Evolutionary conservation across 768 basidiomycete species (phyloP).

Genomic region (Pleurotus giganteus): DNA sequence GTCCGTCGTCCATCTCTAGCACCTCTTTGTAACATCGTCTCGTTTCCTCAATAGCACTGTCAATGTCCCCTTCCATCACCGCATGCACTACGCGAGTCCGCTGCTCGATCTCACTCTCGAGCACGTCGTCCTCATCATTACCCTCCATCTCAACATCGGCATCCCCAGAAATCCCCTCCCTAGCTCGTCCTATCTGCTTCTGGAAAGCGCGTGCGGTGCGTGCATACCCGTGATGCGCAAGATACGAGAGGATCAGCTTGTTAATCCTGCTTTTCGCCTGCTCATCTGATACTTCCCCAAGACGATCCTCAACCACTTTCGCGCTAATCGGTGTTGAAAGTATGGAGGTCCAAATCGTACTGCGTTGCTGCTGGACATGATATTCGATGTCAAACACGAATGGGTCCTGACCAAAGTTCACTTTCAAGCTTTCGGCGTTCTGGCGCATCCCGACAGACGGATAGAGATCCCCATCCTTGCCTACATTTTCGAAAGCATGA

Average conservation of each 20-base stretch:
- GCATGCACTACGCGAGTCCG: constrained; percentile 73
- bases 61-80: constrained; percentile 68
- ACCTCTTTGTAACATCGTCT: constrained; percentile 58
- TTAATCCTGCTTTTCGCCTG: constrained; percentile 60
- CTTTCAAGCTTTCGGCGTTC: constrained; percentile 69
- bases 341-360: constrained; percentile 65
- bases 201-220: constrained; percentile 69
- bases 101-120: constrained; percentile 55
- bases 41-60: constrained; percentile 59
- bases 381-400: constrained; percentile 92
- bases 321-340: constrained; percentile 51
- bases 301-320: constrained; percentile 22
- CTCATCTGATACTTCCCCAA: constrained; percentile 38
- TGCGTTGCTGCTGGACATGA: constrained; percentile 71
- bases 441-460: constrained; percentile 91
- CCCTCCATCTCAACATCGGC: constrained; percentile 15
- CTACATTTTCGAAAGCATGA: constrained; percentile 69
- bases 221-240: constrained; percentile 83
- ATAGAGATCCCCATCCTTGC: constrained; percentile 64
- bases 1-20: constrained; percentile 62
- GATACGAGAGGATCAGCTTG: constrained; percentile 74
- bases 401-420: constrained; percentile 84
- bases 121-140: constrained; percentile 21
- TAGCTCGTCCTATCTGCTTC: constrained; percentile 37
- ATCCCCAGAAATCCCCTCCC: constrained; percentile 39